Conservation (phyloP, 225 moss, liverwort and hornwort genomes). For the Neckera pumila region DNA sequence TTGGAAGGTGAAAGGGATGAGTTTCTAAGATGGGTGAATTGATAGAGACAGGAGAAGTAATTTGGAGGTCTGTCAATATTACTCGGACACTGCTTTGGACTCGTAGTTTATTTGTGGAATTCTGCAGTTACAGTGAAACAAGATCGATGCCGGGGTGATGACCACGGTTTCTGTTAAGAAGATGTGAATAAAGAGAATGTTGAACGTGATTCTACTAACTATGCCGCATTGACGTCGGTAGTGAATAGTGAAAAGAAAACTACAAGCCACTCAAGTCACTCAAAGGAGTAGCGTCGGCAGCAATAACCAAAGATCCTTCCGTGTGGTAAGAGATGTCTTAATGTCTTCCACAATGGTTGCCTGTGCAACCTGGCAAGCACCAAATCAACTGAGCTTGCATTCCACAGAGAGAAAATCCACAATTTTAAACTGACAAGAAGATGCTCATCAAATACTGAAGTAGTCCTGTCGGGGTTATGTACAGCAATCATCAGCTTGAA, state of each 20-base stretch:
- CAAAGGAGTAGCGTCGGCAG: background rate
- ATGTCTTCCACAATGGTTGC: background rate
- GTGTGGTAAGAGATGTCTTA: background rate
- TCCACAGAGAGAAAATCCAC: background rate
- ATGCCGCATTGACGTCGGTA: background rate
- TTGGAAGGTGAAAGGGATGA: background rate
- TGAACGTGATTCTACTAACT: background rate
- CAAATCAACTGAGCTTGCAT: background rate
- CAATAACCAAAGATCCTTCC: background rate
- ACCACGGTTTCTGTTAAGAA: background rate
- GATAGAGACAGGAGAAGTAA: background rate
- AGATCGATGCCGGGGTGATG: background rate
- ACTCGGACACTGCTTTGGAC: background rate
- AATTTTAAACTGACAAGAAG: background rate
- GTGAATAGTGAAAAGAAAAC: background rate
- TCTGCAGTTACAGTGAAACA: background rate
- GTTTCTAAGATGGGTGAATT: background rate
- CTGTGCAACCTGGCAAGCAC: background rate
- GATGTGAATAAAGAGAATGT: background rate
- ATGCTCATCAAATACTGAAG: background rate
- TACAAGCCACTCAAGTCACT: background rate
- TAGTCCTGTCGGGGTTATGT: background rate
- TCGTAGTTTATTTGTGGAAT: no score
- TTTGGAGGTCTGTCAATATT: background rate
- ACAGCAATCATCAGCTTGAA: background rate